Percentiles rank a stretch among this genome's conserved stretches.
Conservation (phyloP, 2,329 filamentous ascomycete species). For the Sporothrix dimorphospora region DNA sequence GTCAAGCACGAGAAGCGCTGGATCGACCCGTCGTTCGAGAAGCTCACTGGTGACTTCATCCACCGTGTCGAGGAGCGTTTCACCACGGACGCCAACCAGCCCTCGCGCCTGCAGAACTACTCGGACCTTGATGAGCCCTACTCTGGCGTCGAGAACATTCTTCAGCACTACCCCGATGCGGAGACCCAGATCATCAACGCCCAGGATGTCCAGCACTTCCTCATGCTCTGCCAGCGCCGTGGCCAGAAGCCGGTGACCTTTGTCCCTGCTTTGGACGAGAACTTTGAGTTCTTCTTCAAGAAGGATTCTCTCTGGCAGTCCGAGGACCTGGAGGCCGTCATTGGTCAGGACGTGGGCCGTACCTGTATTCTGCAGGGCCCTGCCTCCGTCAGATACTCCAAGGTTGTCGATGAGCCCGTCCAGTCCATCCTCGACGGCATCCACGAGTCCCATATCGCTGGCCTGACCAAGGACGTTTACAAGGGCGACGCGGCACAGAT, state of each 20-base stretch:
- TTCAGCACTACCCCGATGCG: constrained; percentile 82
- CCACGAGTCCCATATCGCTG: constrained; percentile 83
- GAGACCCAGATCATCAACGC: constrained; percentile 93
- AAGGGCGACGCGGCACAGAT: constrained; percentile 71
- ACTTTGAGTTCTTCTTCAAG: constrained; percentile 99
- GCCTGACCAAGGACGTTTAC: constrained; percentile 80
- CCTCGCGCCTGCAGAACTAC: constrained; percentile 87
- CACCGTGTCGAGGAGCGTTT: constrained; percentile 97
- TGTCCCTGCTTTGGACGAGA: constrained; percentile 91
- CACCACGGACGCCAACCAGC: constrained; percentile 68
- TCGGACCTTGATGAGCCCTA: constrained; percentile 84
- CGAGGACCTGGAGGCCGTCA: constrained; percentile 93
- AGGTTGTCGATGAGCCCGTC: constrained; percentile 86
- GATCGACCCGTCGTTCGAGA: constrained; percentile 84
- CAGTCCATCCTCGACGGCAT: constrained; percentile 92
- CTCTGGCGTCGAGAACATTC: constrained; percentile 73
- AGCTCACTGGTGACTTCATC: constrained; percentile 91
- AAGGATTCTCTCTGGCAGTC: constrained; percentile 99
- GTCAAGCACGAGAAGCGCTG: constrained; percentile 88
- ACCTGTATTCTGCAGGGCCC: constrained; percentile 97
- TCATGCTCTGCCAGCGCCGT: constrained; percentile 86
- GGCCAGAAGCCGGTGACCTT: constrained; percentile 97
- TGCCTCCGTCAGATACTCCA: constrained; percentile 89
- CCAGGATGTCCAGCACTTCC: constrained; percentile 96
- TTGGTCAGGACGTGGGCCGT: constrained; percentile 91